Percentiles rank a stretch among this genome's conserved stretches.
phyloP scores from a whole-genome alignment of 2,329 filamentous ascomycete species.

The Tolypocladium pustulatum region DNA sequence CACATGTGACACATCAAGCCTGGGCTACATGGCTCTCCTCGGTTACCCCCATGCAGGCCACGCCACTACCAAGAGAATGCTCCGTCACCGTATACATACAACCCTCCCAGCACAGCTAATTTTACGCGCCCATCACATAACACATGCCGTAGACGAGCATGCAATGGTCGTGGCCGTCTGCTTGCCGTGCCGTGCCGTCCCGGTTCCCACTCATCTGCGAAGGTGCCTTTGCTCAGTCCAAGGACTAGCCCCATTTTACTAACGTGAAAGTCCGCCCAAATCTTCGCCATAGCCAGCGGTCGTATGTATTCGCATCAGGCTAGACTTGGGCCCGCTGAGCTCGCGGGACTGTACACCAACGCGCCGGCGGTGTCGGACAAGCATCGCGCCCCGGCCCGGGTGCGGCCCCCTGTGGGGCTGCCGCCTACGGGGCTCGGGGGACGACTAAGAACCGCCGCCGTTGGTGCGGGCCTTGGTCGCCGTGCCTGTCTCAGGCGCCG shows the following conservation, averaged over 20 bases:
- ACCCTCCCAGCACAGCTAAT: neutral
- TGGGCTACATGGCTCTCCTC: neutral
- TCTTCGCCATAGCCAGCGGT: neutral
- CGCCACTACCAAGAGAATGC: neutral
- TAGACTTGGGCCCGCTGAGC: no score
- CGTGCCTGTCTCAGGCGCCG: no score
- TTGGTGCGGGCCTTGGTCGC: no score
- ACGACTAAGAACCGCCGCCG: no score
- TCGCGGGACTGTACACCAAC: neutral
- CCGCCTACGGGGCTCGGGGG: no score
- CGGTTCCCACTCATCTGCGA: no score
- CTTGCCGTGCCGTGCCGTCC: neutral
- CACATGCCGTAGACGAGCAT: neutral
- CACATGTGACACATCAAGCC: conserved; percentile 9
- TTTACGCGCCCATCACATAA: neutral
- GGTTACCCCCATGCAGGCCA: neutral
- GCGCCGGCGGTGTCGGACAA: neutral
- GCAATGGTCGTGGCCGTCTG: neutral
- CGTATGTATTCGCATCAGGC: neutral
- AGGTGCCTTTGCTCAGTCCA: neutral
- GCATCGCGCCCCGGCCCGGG: neutral
- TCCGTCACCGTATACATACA: no score
- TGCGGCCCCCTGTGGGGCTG: neutral
- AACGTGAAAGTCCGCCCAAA: neutral
- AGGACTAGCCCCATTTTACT: no score